Evolutionary conservation across 2,329 filamentous ascomycete species (phyloP).

Genomic region (Trichoderma citrinoviride): DNA sequence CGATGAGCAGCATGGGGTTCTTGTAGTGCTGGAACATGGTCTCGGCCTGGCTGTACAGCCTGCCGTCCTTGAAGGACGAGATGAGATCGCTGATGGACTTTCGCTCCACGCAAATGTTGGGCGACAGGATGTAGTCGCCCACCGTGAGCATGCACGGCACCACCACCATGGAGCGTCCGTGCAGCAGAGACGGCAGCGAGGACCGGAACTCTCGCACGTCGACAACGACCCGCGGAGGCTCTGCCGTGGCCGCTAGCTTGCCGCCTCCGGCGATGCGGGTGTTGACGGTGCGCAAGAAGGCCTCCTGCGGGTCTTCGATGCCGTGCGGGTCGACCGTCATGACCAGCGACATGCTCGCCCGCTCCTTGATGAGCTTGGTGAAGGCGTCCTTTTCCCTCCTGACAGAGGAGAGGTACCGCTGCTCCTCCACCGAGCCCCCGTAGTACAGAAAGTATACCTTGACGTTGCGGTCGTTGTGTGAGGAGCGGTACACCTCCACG

Average conservation of each 20-base stretch:
- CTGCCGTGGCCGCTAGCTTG: constrained; percentile 74
- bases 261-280: constrained; percentile 95
- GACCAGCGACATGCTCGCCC: constrained; percentile 87
- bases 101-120: constrained; percentile 87
- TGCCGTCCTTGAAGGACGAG: constrained; percentile 85
- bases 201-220: constrained; percentile 96
- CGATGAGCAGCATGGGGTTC: constrained; percentile 85
- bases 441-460: constrained; percentile 98
- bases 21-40: constrained; percentile 94
- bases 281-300: constrained; percentile 91
- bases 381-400: constrained; percentile 97
- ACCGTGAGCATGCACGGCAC: constrained; percentile 96
- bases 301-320: constrained; percentile 79
- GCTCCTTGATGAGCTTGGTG: constrained; percentile 90
- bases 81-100: constrained; percentile 92
- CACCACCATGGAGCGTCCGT: constrained; percentile 82
- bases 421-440: constrained; percentile 89
- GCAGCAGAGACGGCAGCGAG: constrained; percentile 83
- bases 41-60: constrained; percentile 88
- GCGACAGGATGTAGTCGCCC: constrained; percentile 91
- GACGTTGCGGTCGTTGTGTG: constrained; percentile 83
- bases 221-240: constrained; percentile 87
- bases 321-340: constrained; percentile 69
- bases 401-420: constrained; percentile 84
- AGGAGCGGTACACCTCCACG: constrained; percentile 93